phyloP scores from a whole-genome alignment of 1,284 basidiomycete genomes.

The Puccinia hordei region DNA sequence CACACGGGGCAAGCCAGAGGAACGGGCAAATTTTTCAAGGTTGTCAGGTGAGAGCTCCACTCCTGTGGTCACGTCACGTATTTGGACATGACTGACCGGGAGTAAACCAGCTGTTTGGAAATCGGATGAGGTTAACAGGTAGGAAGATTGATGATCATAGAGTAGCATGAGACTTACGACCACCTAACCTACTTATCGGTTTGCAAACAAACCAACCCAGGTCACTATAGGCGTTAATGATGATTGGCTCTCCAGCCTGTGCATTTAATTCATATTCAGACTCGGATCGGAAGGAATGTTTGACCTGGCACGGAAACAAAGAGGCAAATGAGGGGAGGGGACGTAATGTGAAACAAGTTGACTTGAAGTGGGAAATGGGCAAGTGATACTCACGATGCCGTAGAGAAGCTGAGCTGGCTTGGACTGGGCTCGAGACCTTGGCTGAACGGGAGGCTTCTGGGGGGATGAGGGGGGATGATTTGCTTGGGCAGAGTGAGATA shows the following conservation, averaged over 20 bases:
- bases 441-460: not conserved
- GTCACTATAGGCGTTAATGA: constrained; percentile 12
- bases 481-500: not conserved
- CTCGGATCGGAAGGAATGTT: constrained; percentile 1
- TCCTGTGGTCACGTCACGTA: constrained; percentile 4
- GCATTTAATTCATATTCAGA: constrained; percentile 6
- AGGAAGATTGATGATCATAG: not conserved
- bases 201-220: constrained; percentile 25
- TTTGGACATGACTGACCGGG: constrained; percentile 16
- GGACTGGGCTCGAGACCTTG: not conserved
- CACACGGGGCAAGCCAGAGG: not conserved
- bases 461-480: not conserved
- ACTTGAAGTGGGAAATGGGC: not conserved
- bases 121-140: not conserved
- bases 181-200: constrained; percentile 18
- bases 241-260: constrained; percentile 15
- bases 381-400: not conserved
- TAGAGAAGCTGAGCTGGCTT: constrained; percentile 18
- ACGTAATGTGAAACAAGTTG: not conserved
- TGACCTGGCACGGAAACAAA: constrained; percentile 2
- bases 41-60: constrained; percentile 1
- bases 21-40: not conserved
- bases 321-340: not conserved
- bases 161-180: not conserved
- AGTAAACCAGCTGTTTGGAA: constrained; percentile 7